These are phyloP conservation scores for Aspergillus japonicus DNA, from an alignment of 2,329 filamentous ascomycete genomes.

Conservation along the genomic window DNA sequence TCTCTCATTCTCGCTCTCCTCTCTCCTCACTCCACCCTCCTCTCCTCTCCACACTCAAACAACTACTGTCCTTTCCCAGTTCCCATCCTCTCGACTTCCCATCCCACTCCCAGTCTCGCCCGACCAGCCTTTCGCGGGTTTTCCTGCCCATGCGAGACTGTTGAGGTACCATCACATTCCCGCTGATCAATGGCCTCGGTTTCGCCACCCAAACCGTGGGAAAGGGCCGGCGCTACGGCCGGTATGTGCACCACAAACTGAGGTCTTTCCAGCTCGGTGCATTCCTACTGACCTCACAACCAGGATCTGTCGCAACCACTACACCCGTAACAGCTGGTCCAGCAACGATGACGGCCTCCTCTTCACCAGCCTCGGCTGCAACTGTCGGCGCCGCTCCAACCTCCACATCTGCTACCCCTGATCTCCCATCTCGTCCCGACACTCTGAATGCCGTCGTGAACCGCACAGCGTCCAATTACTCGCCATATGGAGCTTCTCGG, in stretches of 20 bases:
- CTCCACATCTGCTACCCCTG: conserved; percentile 56
- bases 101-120: neutral
- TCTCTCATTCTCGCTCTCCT: conserved; percentile 5
- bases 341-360: conserved; percentile 40
- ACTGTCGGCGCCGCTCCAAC: conserved; percentile 38
- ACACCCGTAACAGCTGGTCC: conserved; percentile 26
- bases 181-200: conserved; percentile 53
- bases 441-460: conserved; percentile 78
- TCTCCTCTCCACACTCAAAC: conserved; percentile 7
- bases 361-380: conserved; percentile 37
- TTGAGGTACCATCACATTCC: conserved; percentile 21
- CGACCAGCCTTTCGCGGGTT: conserved; percentile 10
- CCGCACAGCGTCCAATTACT: conserved; percentile 83
- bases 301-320: conserved; percentile 30
- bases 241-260: conserved; percentile 45
- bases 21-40: conserved; percentile 2
- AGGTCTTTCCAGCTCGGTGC: neutral
- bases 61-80: neutral
- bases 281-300: conserved; percentile 4
- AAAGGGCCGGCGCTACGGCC: conserved; percentile 66
- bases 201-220: conserved; percentile 97
- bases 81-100: neutral
- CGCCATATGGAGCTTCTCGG: conserved; percentile 58
- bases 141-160: conserved; percentile 30
- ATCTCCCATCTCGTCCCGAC: conserved; percentile 76